These are phyloP conservation scores for Fusarium sublunatum DNA, from an alignment of 2,329 filamentous ascomycete genomes.

Conservation along the genomic window DNA sequence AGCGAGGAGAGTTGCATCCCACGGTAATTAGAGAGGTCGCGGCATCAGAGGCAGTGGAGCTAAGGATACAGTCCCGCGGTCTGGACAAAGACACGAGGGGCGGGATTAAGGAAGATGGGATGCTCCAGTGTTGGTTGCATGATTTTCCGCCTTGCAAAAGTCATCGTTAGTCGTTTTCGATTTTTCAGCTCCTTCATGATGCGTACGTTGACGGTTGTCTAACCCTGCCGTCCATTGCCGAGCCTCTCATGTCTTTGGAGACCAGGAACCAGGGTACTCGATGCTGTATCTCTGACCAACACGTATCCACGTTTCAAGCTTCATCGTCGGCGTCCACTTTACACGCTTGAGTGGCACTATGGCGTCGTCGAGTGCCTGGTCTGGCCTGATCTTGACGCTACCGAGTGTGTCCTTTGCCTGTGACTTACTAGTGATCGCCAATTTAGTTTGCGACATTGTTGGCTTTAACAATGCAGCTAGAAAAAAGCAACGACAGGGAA, in stretches of 20 bases:
- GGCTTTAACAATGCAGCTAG: too few species aligned
- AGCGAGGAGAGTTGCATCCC: not conserved
- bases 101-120: not conserved
- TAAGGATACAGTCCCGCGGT: not conserved
- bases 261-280: not conserved
- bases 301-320: not conserved
- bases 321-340: not conserved
- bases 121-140: not conserved
- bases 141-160: not conserved
- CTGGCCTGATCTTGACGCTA: too few species aligned
- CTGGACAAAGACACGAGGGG: not conserved
- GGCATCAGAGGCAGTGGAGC: not conserved
- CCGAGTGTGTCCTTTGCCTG: too few species aligned
- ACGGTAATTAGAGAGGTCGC: not conserved
- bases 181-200: not conserved
- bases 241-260: too few species aligned
- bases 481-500: too few species aligned
- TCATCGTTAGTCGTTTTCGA: not conserved
- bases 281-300: conserved; percentile 3
- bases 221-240: too few species aligned
- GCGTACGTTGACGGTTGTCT: too few species aligned
- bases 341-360: not conserved
- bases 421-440: too few species aligned
- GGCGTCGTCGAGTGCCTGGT: too few species aligned
- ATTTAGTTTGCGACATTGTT: too few species aligned